Evolutionary conservation across 1,284 basidiomycete species (phyloP), one percentile per base, ranked within the genome.

Genomic region (Amylostereum areolatum): DNA sequence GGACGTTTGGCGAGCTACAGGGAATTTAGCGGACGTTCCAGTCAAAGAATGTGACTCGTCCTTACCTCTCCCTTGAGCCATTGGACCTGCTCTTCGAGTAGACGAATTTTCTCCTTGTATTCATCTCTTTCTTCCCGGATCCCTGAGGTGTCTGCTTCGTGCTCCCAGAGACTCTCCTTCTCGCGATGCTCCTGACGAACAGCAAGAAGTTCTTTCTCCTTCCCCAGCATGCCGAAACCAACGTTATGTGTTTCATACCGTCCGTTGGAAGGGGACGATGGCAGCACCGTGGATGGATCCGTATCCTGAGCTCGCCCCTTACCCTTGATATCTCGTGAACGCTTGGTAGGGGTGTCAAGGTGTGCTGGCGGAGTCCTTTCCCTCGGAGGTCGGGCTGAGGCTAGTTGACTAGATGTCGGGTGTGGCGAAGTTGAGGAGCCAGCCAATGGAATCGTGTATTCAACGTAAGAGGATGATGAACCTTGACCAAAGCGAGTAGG

Each of bases 11-110:
- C 74, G 44, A 85, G 69, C 84, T 81, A 51, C 7, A 45, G n/a
- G 36, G 24, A 18, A 34, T 3, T n/a, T 30, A 25, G 18, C 25
- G 18, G 8, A 31, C 18, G 32, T 46, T 18, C 8, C 18, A 25
- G 9, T 7, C 27, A 29, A 47, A 4, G 2, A 31, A 1, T 11
- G 9, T 24, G 7, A 10, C 27, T 11, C 34, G 42, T 11, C 58
- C 66, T 5, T 50, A 89, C 86, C 75, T 90, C 82, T 53, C 75
- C 75, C 54, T 74, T 80, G 43, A 90, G 61, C 43, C 70, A 60
- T 43, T 65, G 64, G 35, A 90, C 76, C 59, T 89, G 87, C 41
- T 78, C 77, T 59, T 90, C 87, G 3, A 90, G 70, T 53, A 71
- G 66, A 47, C 66, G 70, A 27, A 90, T 90, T 43, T 75, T 74